Percentiles rank a stretch among this genome's conserved stretches.
These are phyloP conservation scores for Chondrostereum purpureum DNA, from an alignment of 1,284 basidiomycete genomes.

Conservation along the genomic window DNA sequence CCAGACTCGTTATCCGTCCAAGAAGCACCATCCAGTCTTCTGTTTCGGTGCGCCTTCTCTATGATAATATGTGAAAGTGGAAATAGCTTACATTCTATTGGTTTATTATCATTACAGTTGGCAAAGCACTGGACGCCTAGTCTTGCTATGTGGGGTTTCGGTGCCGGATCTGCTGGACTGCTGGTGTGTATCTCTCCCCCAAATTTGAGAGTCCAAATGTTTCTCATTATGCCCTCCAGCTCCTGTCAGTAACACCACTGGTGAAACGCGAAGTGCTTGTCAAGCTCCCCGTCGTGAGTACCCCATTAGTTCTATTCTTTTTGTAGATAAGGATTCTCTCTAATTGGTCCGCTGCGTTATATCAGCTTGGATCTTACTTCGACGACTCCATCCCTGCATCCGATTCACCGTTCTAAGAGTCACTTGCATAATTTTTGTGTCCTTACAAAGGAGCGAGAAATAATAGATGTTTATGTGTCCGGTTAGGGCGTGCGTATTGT, in stretches of 20 bases:
- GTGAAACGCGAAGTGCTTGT: conserved; percentile 53
- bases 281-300: conserved; percentile 53
- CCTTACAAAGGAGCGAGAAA: too few species aligned
- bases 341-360: conserved; percentile 6
- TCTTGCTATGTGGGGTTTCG: conserved; percentile 63
- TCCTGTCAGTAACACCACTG: conserved; percentile 62
- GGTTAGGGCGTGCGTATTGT: too few species aligned
- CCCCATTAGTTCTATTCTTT: conserved; percentile 4
- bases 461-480: too few species aligned
- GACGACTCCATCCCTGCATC: conserved; percentile 71
- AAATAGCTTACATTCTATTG: conserved; percentile 24
- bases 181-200: conserved; percentile 40
- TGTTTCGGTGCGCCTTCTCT: conserved; percentile 15
- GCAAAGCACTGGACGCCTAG: conserved; percentile 52
- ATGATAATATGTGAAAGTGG: conserved; percentile 13
- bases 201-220: conserved; percentile 5
- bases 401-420: conserved; percentile 74
- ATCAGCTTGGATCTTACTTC: conserved; percentile 61
- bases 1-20: conserved; percentile 9
- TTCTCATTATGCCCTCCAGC: conserved; percentile 22
- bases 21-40: conserved; percentile 11
- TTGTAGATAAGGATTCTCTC: too few species aligned
- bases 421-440: neutral
- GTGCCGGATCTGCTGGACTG: conserved; percentile 57
- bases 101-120: conserved; percentile 28